Conservation (phyloP, 2,329 filamentous ascomycete genomes). For the Neopestalotiopsis rosae region DNA sequence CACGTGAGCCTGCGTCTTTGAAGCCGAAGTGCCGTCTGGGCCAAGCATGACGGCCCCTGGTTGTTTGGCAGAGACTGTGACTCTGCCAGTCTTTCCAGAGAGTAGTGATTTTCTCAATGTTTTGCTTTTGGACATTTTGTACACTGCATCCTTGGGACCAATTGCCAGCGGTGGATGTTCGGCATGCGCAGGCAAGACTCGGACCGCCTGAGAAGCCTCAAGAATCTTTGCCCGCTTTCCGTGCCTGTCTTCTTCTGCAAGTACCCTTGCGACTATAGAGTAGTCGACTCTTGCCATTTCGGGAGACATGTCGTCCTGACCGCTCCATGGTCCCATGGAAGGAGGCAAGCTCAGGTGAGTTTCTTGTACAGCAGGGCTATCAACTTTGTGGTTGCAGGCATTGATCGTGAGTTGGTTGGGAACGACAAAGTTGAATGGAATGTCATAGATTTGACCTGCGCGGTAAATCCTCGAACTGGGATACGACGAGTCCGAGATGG, state of each 20-base stretch:
- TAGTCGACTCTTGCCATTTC: conserved; percentile 62
- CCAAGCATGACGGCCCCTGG: conserved; percentile 55
- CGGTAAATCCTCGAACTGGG: conserved; percentile 54
- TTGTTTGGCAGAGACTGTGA: conserved; percentile 52
- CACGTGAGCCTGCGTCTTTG: conserved; percentile 48
- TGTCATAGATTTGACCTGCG: conserved; percentile 51
- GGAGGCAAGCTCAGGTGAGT: conserved; percentile 60
- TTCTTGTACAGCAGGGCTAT: conserved; percentile 51
- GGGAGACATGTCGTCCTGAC: conserved; percentile 57
- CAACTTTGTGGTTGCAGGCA: conserved; percentile 58
- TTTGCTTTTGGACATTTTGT: conserved; percentile 57
- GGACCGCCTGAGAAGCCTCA: conserved; percentile 51
- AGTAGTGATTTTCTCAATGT: conserved; percentile 58
- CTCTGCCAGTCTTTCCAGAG: conserved; percentile 53
- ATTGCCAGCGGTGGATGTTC: conserved; percentile 59
- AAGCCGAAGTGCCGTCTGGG: conserved; percentile 51
- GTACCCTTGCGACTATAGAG: conserved; percentile 52
- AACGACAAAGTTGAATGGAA: conserved; percentile 66
- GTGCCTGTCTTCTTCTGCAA: conserved; percentile 36
- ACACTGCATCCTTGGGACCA: conserved; percentile 52
- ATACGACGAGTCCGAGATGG: conserved; percentile 49
- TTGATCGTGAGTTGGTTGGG: conserved; percentile 62
- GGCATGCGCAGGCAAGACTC: conserved; percentile 55
- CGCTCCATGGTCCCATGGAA: conserved; percentile 56
- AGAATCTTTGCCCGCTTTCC: conserved; percentile 39